Percentiles rank a stretch among this genome's conserved stretches.
phyloP scores from a whole-genome alignment of 768 basidiomycete species.

The Pseudohyphozyma bogoriensis region DNA sequence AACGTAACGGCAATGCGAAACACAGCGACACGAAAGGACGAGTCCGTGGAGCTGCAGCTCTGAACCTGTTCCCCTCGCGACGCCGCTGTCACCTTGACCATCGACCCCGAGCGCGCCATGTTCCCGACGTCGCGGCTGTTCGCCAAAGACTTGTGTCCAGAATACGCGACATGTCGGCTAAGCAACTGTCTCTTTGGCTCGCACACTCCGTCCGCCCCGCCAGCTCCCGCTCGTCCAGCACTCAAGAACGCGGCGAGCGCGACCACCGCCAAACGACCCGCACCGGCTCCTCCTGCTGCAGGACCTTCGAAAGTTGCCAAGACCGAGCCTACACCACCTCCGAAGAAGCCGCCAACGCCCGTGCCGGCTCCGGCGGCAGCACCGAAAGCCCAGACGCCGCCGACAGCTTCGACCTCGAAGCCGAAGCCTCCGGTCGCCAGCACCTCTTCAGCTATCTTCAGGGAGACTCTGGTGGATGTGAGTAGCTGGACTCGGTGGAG shows the following conservation, averaged over 20 bases:
- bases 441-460: background rate
- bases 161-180: slow-evolving; percentile 3
- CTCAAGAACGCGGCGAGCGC: too few relatives aligned
- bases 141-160: background rate
- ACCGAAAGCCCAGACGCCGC: slow-evolving; percentile 1
- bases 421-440: background rate
- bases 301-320: too few relatives aligned
- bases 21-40: too few relatives aligned
- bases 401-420: background rate
- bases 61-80: background rate
- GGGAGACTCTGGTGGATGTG: background rate
- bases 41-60: too few relatives aligned
- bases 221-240: background rate
- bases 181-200: slow-evolving; percentile 5
- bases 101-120: background rate
- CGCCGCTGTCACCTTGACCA: too few relatives aligned
- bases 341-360: background rate
- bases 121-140: slow-evolving; percentile 3
- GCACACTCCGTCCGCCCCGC: background rate
- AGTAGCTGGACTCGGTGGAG: background rate
- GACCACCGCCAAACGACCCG: background rate
- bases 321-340: too few relatives aligned
- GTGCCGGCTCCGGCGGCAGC: background rate
- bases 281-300: too few relatives aligned
- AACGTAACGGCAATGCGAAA: too few relatives aligned